Evolutionary conservation across 2,329 filamentous ascomycete species (phyloP), one percentile per base, ranked within the genome.

Genomic region (Acrocalymma vagum): DNA sequence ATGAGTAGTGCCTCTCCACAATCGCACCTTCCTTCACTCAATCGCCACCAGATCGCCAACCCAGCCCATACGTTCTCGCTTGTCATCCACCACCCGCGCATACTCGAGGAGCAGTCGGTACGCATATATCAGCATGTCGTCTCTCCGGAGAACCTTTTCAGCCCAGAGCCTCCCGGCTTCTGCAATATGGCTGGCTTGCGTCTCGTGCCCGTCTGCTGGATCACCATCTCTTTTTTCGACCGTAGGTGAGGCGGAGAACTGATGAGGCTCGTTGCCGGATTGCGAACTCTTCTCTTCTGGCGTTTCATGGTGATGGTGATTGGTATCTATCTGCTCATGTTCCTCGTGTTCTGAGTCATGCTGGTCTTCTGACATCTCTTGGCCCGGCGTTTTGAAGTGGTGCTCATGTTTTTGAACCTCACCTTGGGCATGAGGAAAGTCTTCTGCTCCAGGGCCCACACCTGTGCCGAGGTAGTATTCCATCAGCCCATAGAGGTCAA

Each of bases 51-150:
- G 38, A 45, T 68, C 63, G 3, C 35, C 67, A 11, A 69, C 67
- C 65, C 66, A 76, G 0, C 72, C 73, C 53, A 76, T 44, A 15
- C 50, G 56, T 21, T 74, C 67, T 33, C 74, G 52, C 17, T 64
- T 60, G 49, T 73, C 71, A 53, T 75, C 71, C 31, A 68, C 63
- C 9, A 77, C 33, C 33, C 74, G 58, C 7, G 67, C 73, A 59
- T 71, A 75, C 49, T 76, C 73, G 31, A 76, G 54, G 29, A 76
- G 25, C 50, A 91, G 60, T 20, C 87, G 73, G 43, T 85, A 74
- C 8, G 84, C 77, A 62, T 91, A 91, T 7, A 90, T 76, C 60
- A 84, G 78, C 85, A 89, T 88, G 60, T 90, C 87, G 57, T 89
- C 86, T 55, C 77, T 80, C 42, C 87, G 73, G 23, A 90, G 70